phyloP scores from a whole-genome alignment of 441 rosid species.

The Erodium texanum region DNA sequence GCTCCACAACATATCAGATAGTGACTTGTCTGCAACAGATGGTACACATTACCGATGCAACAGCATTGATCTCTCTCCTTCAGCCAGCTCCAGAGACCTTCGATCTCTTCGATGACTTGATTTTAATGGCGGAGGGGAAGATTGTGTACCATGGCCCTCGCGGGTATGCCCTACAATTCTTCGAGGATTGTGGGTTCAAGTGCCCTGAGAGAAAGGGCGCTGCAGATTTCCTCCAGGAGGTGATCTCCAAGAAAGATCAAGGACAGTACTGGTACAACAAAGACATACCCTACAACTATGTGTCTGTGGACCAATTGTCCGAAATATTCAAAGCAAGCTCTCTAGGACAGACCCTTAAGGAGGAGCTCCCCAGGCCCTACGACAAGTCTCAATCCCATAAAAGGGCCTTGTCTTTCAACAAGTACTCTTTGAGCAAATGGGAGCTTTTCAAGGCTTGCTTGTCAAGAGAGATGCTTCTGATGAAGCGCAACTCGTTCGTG shows the following conservation, averaged over 20 bases:
- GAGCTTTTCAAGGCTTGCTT: constrained; percentile 50
- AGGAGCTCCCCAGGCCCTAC: constrained; percentile 33
- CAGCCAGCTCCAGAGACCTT: constrained; percentile 41
- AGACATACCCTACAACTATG: constrained; percentile 31
- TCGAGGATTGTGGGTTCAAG: constrained; percentile 38
- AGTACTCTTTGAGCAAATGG: constrained; percentile 34
- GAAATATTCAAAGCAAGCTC: constrained; percentile 28
- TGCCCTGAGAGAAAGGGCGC: constrained; percentile 55
- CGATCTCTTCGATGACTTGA: constrained; percentile 34
- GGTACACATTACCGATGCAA: constrained; percentile 32
- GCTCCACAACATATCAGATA: constrained; percentile 37
- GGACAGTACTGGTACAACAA: constrained; percentile 42
- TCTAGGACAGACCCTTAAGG: constrained; percentile 21
- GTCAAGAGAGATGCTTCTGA: constrained; percentile 48
- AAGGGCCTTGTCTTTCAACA: constrained; percentile 29
- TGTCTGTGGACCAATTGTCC: constrained; percentile 35
- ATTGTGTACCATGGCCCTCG: constrained; percentile 36
- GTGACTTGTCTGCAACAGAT: constrained; percentile 32
- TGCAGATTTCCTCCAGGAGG: constrained; percentile 71
- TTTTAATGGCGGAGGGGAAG: constrained; percentile 30
- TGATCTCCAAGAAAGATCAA: constrained; percentile 50
- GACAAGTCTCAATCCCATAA: constrained; percentile 19
- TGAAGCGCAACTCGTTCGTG: constrained; percentile 41
- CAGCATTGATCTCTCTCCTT: constrained; percentile 32
- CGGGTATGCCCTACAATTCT: constrained; percentile 19